phyloP scores from a whole-genome alignment of 2,329 filamentous ascomycete genomes.

The Tolypocladium endophyticum region DNA sequence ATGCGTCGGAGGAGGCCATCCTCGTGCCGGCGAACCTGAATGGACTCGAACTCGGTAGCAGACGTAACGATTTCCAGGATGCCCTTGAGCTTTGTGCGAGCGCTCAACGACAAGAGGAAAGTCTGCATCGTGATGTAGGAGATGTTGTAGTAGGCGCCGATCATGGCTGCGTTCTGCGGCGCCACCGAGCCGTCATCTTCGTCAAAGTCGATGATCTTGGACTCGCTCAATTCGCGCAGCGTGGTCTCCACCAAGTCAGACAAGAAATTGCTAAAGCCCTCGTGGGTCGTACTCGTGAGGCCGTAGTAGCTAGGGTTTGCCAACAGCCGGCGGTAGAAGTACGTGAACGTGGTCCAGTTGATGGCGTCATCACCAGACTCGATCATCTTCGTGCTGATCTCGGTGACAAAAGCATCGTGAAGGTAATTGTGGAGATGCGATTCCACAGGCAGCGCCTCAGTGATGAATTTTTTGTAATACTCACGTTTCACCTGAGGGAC shows the following conservation, averaged over 20 bases:
- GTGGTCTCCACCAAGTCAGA: slow-evolving; percentile 93
- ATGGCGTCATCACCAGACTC: slow-evolving; percentile 93
- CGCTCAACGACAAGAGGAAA: slow-evolving; percentile 80
- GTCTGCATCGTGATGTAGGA: slow-evolving; percentile 99
- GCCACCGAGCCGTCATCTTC: slow-evolving; percentile 85
- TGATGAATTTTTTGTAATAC: slow-evolving; percentile 98
- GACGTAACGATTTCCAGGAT: slow-evolving; percentile 96
- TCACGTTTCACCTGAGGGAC: slow-evolving; percentile 87
- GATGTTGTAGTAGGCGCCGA: slow-evolving; percentile 98
- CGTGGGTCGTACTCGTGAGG: slow-evolving; percentile 76
- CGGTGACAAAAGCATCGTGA: slow-evolving; percentile 92
- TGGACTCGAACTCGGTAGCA: slow-evolving; percentile 89
- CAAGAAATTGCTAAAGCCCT: slow-evolving; percentile 85
- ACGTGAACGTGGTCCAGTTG: slow-evolving; percentile 97
- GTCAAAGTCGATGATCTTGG: slow-evolving; percentile 91
- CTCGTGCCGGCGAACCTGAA: slow-evolving; percentile 90
- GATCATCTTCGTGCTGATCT: slow-evolving; percentile 94
- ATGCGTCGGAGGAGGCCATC: slow-evolving; percentile 79
- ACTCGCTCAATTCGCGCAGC: slow-evolving; percentile 79
- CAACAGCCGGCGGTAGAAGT: slow-evolving; percentile 89
- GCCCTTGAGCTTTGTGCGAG: slow-evolving; percentile 88
- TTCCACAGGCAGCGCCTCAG: slow-evolving; percentile 91
- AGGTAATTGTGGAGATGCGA: slow-evolving; percentile 86
- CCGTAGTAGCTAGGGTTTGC: slow-evolving; percentile 97
- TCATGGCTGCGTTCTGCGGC: slow-evolving; percentile 93